phyloP scores from a whole-genome alignment of 495 filamentous ascomycete species.

The Aspergillus avenaceus region DNA sequence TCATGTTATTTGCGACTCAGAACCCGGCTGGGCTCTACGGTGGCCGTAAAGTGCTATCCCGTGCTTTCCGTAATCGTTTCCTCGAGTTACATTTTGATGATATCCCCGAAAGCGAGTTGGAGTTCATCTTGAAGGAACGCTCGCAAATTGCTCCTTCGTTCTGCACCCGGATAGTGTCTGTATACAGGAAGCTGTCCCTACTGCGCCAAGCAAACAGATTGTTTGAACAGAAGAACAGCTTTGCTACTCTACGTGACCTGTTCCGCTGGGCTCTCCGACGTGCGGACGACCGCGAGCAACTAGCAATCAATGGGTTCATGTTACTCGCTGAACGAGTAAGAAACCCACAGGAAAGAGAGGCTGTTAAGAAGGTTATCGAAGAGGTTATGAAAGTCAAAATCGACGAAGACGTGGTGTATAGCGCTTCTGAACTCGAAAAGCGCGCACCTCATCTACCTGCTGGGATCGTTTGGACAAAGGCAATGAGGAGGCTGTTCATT shows the following conservation, averaged over 20 bases:
- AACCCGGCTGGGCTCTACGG: slow-evolving; percentile 96
- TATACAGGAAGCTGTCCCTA: slow-evolving; percentile 86
- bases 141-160: slow-evolving; percentile 88
- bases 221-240: slow-evolving; percentile 97
- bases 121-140: slow-evolving; percentile 82
- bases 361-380: slow-evolving; percentile 86
- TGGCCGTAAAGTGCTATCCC: slow-evolving; percentile 84
- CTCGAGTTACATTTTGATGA: slow-evolving; percentile 97
- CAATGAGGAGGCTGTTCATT: slow-evolving; percentile 86
- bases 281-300: slow-evolving; percentile 78
- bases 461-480: slow-evolving; percentile 86
- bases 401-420: slow-evolving; percentile 69
- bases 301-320: slow-evolving; percentile 93
- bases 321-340: slow-evolving; percentile 89
- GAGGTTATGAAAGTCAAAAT: slow-evolving; percentile 85
- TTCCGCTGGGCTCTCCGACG: slow-evolving; percentile 93
- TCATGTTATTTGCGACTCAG: slow-evolving; percentile 99
- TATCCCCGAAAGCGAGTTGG: slow-evolving; percentile 93
- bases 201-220: slow-evolving; percentile 83
- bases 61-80: slow-evolving; percentile 95
- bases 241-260: slow-evolving; percentile 92
- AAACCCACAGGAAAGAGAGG: slow-evolving; percentile 78
- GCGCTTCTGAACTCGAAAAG: slow-evolving; percentile 51
- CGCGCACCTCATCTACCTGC: slow-evolving; percentile 34
- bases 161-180: slow-evolving; percentile 83